Evolutionary conservation across 2,329 filamentous ascomycete species (phyloP), one percentile per base, ranked within the genome.

Genomic region (Colletotrichum spinosum): DNA sequence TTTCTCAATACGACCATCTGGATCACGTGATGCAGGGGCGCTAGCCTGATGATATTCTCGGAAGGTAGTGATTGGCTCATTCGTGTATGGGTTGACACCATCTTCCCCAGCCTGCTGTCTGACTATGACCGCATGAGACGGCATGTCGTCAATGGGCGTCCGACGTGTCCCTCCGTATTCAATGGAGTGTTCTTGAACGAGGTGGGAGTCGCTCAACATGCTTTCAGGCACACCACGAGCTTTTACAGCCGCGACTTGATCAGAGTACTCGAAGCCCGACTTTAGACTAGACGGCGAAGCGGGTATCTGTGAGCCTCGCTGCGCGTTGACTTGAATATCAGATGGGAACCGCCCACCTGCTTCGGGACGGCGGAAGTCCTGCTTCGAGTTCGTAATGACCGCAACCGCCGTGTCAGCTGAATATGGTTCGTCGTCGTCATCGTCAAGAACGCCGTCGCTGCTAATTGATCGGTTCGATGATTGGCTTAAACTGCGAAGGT

Each of bases 301-400:
- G 75, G 91, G 88, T 75, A 88, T 89, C 80, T 94, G 90, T 88
- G 93, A 89, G 84, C 92, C 90, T 83, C 92, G 90, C 76, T 88
- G 81, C 68, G 85, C 83, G 78, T 94, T 92, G 77, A 97, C 87
- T 82, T 94, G 89, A 73, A 98, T 84, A 84, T 97, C 94, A 81
- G 92, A 97, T 81, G 95, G 95, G 83, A 99, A 99, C 79, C 94
- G 90, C 84, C 95, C 95, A 90, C 94, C 95, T 89, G 93, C 90
- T 86, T 92, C 89, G 76, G 93, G 92, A 78, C 94, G 90, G 78
- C 86, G 86, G 72, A 86, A 76, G 65, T 86, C 84, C 72, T 84
- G 80, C 69, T 79, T 83, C 67, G 81, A 80, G 71, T 78, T 81
- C 67, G 80, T 81, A 69, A 77, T 82, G 67, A 84, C 76, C 61